Conservation (phyloP, 805 yeast species). For the Ogataea pilisensis region DNA sequence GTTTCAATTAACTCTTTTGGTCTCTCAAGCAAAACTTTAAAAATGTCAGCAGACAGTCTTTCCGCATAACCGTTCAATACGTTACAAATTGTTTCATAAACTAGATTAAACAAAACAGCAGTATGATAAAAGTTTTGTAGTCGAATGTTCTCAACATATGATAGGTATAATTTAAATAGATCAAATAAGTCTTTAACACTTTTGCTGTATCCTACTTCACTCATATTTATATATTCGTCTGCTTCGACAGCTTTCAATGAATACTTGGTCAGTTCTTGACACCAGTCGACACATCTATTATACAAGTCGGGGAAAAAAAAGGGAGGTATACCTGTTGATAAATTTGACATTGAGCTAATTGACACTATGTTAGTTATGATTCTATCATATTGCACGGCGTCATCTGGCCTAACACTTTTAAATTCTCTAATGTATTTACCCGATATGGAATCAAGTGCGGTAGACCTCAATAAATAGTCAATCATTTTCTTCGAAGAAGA, state of each 20-base stretch:
- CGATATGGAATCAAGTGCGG: neutral
- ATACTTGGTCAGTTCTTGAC: conserved; percentile 6
- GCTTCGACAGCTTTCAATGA: conserved; percentile 6
- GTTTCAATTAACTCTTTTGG: neutral
- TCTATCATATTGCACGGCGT: neutral
- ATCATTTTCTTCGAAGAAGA: conserved; percentile 10
- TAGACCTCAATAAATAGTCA: neutral
- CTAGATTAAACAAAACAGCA: conserved; percentile 9
- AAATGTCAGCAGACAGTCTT: conserved; percentile 10
- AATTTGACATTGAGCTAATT: neutral
- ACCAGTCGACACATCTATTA: conserved; percentile 13
- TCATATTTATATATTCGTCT: conserved; percentile 10
- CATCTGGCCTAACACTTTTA: neutral
- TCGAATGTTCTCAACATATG: conserved; percentile 5
- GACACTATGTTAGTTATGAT: conserved; percentile 5
- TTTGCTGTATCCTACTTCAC: conserved; percentile 10
- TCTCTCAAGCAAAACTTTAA: conserved; percentile 6
- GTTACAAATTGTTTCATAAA: conserved; percentile 12
- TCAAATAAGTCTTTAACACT: conserved; percentile 13
- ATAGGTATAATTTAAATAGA: conserved; percentile 10
- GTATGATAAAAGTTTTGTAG: conserved; percentile 10
- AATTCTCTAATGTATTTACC: neutral
- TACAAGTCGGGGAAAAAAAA: conserved; percentile 12
- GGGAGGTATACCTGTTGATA: neutral
- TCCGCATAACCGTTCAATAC: conserved; percentile 7